A percentile compares a stretch with the other conserved stretches of the same genome.
These are phyloP conservation scores for Aspergillus oerlinghausenensis DNA, from an alignment of 2,329 filamentous ascomycete genomes.

Conservation along the genomic window DNA sequence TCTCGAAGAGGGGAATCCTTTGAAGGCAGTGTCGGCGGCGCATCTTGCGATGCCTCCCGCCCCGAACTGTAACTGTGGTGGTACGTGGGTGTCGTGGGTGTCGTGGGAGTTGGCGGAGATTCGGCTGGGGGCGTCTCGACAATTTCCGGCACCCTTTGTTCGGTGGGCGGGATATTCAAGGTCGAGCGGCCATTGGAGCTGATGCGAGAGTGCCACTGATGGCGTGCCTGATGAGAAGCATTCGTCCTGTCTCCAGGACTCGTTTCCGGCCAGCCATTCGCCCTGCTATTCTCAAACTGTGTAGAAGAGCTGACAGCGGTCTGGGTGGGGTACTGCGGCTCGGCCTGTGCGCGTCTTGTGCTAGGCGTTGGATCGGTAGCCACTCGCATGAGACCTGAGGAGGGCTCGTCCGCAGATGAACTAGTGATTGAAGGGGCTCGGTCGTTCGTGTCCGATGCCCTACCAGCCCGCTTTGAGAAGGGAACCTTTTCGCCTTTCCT, in stretches of 20 bases:
- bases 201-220: conserved; percentile 52
- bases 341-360: conserved; percentile 41
- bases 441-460: conserved; percentile 59
- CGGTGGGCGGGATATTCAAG: conserved; percentile 47
- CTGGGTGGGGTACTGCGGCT: conserved; percentile 30
- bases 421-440: conserved; percentile 38
- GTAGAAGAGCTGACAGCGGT: conserved; percentile 26
- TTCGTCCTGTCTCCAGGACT: conserved; percentile 30
- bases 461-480: conserved; percentile 67
- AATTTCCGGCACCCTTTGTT: conserved; percentile 50
- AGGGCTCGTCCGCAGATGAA: conserved; percentile 30
- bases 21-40: conserved; percentile 46
- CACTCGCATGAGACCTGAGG: conserved; percentile 30
- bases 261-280: conserved; percentile 16
- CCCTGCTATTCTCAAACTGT: conserved; percentile 15
- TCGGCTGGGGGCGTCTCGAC: conserved; percentile 59
- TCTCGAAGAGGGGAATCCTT: conserved; percentile 29
- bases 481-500: conserved; percentile 71
- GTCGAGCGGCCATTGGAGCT: conserved; percentile 54
- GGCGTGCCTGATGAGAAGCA: conserved; percentile 36
- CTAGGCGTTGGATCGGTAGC: conserved; percentile 34
- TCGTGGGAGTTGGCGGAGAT: conserved; percentile 23
- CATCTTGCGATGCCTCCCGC: conserved; percentile 47
- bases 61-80: conserved; percentile 44
- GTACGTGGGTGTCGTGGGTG: conserved; percentile 18